Evolutionary conservation across 805 yeast genomes (phyloP).

Genomic region (Lachancea sp.): DNA sequence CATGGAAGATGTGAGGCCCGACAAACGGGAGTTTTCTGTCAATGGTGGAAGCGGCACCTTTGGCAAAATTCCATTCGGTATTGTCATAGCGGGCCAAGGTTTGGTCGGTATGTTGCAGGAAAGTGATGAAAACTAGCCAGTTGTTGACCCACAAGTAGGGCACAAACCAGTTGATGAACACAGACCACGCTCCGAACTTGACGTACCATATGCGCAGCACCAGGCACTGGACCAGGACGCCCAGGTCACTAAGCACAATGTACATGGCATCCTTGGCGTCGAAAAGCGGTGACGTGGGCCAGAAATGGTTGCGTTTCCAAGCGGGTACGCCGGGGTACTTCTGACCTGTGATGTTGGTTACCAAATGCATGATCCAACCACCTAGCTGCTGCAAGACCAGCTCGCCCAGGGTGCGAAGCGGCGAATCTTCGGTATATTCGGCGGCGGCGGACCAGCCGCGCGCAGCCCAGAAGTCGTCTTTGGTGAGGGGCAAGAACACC

Average conservation of each 20-base stretch:
- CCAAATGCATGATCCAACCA: conserved; percentile 68
- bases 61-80: conserved; percentile 73
- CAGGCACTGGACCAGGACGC: conserved; percentile 48
- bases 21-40: conserved; percentile 79
- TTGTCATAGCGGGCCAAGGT: conserved; percentile 74
- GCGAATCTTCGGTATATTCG: conserved; percentile 69
- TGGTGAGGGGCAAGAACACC: conserved; percentile 74
- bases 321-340: conserved; percentile 42
- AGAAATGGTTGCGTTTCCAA: conserved; percentile 58
- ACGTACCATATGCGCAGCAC: conserved; percentile 56
- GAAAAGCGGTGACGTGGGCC: conserved; percentile 67
- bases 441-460: conserved; percentile 35
- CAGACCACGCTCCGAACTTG: conserved; percentile 55
- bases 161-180: conserved; percentile 62
- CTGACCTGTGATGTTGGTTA: conserved; percentile 74
- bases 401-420: conserved; percentile 51
- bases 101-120: conserved; percentile 76
- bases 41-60: conserved; percentile 87
- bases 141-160: conserved; percentile 81
- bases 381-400: conserved; percentile 65
- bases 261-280: conserved; percentile 68
- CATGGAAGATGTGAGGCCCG: conserved; percentile 77
- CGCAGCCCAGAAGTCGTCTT: conserved; percentile 44
- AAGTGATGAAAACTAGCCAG: conserved; percentile 85
- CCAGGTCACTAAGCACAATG: conserved; percentile 67